Evolutionary conservation across 192 early-diverging fungal species (phyloP).

Genomic region (Coemansia furcata): DNA sequence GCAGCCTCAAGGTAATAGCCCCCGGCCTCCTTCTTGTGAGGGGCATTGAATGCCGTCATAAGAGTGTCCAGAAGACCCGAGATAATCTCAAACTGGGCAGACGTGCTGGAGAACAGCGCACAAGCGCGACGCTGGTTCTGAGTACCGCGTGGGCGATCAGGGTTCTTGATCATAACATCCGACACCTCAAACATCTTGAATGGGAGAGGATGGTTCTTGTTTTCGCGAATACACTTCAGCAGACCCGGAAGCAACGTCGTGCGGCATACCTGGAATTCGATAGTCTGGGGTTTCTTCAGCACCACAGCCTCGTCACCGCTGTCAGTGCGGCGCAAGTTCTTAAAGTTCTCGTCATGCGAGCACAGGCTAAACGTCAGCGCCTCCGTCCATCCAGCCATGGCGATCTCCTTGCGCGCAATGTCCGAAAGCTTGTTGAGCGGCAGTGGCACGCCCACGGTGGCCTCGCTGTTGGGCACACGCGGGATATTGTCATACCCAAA

Average conservation of each 20-base stretch:
- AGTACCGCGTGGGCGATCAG: conserved; percentile 71
- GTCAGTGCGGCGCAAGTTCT: conserved; percentile 79
- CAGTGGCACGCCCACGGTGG: conserved; percentile 83
- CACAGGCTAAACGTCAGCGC: conserved; percentile 93
- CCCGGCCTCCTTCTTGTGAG: background rate
- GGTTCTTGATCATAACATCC: conserved; percentile 90
- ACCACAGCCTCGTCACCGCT: conserved; percentile 76
- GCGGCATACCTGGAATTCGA: conserved; percentile 91
- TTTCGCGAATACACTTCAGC: conserved; percentile 86
- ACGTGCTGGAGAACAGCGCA: conserved; percentile 75
- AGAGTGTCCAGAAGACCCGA: conserved; percentile 91
- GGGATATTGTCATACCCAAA: conserved; percentile 95
- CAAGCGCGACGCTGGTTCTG: conserved; percentile 88
- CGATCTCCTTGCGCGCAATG: conserved; percentile 77
- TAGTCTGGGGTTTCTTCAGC: conserved; percentile 87
- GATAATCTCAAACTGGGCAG: conserved; percentile 72
- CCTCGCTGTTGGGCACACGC: conserved; percentile 71
- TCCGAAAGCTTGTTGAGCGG: conserved; percentile 94
- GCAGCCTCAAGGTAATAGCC: conserved; percentile 46
- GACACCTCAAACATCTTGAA: conserved; percentile 96
- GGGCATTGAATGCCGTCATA: conserved; percentile 71
- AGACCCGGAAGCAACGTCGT: conserved; percentile 89
- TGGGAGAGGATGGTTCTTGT: conserved; percentile 87
- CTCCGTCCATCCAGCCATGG: conserved; percentile 91
- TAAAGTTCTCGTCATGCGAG: conserved; percentile 97